A percentile compares a stretch with the other conserved stretches of the same genome.
Conservation (phyloP, 1,284 basidiomycete genomes). For the Phylloboletellus chloephorus region DNA sequence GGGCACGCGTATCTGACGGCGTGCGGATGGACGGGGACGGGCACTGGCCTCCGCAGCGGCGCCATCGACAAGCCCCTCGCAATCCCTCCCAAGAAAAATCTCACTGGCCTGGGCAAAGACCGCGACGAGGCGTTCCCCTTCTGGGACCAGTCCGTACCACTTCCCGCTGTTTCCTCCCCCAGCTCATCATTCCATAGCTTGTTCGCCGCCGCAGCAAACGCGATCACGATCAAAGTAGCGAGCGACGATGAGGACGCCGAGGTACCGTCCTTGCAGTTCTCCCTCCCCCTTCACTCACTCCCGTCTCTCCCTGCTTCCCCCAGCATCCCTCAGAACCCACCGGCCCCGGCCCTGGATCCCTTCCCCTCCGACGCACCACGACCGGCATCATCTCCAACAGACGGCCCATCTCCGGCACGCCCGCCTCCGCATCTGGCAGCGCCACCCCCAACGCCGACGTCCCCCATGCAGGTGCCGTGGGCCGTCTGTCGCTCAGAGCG, state of each 20-base stretch:
- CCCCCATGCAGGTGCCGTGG: constrained; percentile 18
- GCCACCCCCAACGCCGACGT: constrained; percentile 35
- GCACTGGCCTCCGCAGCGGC: constrained; percentile 65
- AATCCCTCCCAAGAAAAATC: constrained; percentile 78
- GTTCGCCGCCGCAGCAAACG: constrained; percentile 71
- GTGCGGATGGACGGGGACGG: constrained; percentile 86
- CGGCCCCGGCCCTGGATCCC: constrained; percentile 4
- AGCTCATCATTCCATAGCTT: constrained; percentile 43
- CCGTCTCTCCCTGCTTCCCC: not conserved
- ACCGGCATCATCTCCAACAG: constrained; percentile 77
- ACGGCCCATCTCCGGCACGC: constrained; percentile 49
- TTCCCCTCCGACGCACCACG: constrained; percentile 50
- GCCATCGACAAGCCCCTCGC: constrained; percentile 68
- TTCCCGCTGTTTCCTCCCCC: not conserved
- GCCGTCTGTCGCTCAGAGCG: constrained; percentile 51
- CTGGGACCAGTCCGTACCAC: constrained; percentile 82
- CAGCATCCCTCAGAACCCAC: constrained; percentile 11
- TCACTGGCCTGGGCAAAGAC: constrained; percentile 84
- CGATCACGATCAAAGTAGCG: constrained; percentile 65
- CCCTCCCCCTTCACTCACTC: not conserved
- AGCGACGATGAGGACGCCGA: constrained; percentile 46
- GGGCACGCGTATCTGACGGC: constrained; percentile 72
- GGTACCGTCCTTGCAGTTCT: constrained; percentile 2
- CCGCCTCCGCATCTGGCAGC: constrained; percentile 49
- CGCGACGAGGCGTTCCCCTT: constrained; percentile 91